Evolutionary conservation across 371 early-diverging fungal genomes (phyloP).

Genomic region (Syncephalastrum sp.): DNA sequence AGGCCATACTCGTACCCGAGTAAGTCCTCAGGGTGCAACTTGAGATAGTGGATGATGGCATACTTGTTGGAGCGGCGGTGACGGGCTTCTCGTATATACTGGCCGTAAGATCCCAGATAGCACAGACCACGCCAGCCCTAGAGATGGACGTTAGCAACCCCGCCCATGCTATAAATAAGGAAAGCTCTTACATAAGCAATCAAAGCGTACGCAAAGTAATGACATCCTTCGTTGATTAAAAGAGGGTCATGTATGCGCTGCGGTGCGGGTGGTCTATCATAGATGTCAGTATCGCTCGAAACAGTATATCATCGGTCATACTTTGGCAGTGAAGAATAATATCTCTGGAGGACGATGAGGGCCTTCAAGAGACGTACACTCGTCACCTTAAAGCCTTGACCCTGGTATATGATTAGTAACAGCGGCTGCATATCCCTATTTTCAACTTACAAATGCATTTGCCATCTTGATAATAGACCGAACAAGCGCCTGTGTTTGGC

Average conservation of each 20-base stretch:
- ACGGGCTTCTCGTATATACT: conserved; percentile 34
- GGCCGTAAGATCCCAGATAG: conserved; percentile 52
- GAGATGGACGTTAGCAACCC: neutral
- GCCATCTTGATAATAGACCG: conserved; percentile 41
- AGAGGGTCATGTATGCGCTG: conserved; percentile 1
- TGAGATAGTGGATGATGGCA: conserved; percentile 68
- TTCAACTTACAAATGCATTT: conserved; percentile 31
- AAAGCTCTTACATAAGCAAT: conserved; percentile 26
- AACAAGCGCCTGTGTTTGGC: conserved; percentile 38
- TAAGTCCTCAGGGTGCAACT: conserved; percentile 67
- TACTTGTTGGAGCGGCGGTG: conserved; percentile 62
- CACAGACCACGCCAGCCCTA: conserved; percentile 52
- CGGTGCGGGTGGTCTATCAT: conserved; percentile 51
- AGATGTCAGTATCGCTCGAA: conserved; percentile 25
- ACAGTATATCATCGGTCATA: neutral
- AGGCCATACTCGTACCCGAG: conserved; percentile 76
- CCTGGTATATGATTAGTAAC: conserved; percentile 17
- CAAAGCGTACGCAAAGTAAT: conserved; percentile 29
- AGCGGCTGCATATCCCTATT: neutral
- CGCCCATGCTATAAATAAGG: neutral
- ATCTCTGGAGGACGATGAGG: conserved; percentile 17
- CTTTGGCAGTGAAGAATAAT: conserved; percentile 18
- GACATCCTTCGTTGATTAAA: conserved; percentile 22
- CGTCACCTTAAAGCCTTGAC: conserved; percentile 54
- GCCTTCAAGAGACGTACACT: conserved; percentile 20